These are phyloP conservation scores for Streptanthus diversifolius DNA, from an alignment of 345 rosid genomes.

Conservation along the genomic window DNA sequence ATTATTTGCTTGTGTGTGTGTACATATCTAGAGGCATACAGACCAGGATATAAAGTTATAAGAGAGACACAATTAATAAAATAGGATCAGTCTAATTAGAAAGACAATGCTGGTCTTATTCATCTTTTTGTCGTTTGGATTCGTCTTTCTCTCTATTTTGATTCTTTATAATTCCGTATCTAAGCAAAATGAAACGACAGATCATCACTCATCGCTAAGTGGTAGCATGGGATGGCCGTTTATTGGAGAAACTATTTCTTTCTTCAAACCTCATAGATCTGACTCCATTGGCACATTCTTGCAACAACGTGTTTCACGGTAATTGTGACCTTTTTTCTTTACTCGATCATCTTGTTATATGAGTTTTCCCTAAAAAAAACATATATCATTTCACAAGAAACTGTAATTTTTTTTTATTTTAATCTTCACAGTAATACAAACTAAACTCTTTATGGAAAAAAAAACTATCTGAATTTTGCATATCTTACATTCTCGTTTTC, in stretches of 20 bases:
- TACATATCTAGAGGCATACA: neutral
- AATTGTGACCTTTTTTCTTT: neutral
- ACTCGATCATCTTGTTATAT: neutral
- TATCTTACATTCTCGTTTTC: neutral
- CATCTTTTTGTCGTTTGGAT: slow-evolving; percentile 23
- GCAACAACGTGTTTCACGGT: slow-evolving; percentile 64
- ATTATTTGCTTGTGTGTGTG: neutral
- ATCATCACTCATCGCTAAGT: slow-evolving; percentile 31
- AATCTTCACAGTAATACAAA: neutral
- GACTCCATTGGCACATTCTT: slow-evolving; percentile 63
- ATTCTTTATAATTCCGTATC: neutral
- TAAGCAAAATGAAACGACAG: slow-evolving; percentile 12
- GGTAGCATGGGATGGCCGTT: slow-evolving; percentile 87
- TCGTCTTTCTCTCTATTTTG: slow-evolving; percentile 15
- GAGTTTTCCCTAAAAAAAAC: neutral
- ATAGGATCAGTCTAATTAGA: neutral
- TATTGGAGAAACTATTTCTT: slow-evolving; percentile 62
- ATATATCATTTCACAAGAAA: neutral
- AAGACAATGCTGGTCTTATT: slow-evolving; percentile 19
- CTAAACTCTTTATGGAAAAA: neutral
- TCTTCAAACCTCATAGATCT: slow-evolving; percentile 78
- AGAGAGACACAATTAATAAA: neutral
- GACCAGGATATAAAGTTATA: neutral
- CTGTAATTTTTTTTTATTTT: neutral
- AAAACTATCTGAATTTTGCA: neutral